Evolutionary conservation across 1,284 basidiomycete genomes (phyloP), one percentile per base, ranked within the genome.

Genomic region (Marasmius fiardii): DNA sequence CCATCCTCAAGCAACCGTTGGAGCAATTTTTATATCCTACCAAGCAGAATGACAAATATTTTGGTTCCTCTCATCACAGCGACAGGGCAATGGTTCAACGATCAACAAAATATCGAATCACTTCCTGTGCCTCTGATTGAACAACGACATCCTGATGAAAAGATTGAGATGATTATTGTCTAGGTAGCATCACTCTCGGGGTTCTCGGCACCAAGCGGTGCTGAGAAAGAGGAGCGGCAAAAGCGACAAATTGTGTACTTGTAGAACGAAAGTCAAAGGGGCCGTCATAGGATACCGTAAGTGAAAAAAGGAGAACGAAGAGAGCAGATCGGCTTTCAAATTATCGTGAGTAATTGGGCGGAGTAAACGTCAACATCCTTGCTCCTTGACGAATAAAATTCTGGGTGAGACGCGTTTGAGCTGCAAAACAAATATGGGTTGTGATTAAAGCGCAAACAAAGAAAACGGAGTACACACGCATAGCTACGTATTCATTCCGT

Each of bases 381-480:
- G 88, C 87, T 53, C 89, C 90, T 71, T 93, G 90, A 57, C 87
- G 80, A 60, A 89, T 70, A 64, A 93, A 90, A 60, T 81, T 83
- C 68, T 87, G 84, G 2, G 79, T 79, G 60, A 86, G 68, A 24
- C 78, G 76, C 43, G 84, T 86, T 58, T 74, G 77, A 33, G 79
- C 83, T 86, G 64, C 57, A 57, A 55, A 53, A 48, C 49, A 43
- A 55, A 61, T 53, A 52, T 60, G 53, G 58, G 60, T 51, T 63
- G 58, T 41, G 51, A 53, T 55, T 43, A 52, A 55, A 50, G 52
- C 48, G 31, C 53, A 52, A 59, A 57, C 41, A 53, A 44, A 62
- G n/a, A n/a, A 52, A 59, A 56, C 34, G 51, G 34, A 44, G 53
- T 57, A 75, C 90, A 72, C 71, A 94, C 92, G 79, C 62, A 87